Evolutionary conservation across 2,329 filamentous ascomycete species (phyloP), one percentile per base, ranked within the genome.

Genomic region (Phaeosphaeria sp.): DNA sequence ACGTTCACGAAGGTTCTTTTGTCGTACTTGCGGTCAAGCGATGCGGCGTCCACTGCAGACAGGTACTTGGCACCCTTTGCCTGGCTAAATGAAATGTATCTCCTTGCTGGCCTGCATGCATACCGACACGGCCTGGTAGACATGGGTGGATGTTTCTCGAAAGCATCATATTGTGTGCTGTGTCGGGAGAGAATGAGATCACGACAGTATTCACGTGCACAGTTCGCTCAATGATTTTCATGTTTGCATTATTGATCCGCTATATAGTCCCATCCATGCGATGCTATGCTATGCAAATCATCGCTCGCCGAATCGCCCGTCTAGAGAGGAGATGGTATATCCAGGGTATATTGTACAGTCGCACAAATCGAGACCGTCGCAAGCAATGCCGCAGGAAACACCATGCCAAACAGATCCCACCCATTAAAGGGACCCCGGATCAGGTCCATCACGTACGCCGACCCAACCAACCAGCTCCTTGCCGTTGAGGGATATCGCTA

Each of bases 301-400:
- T 36, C 30, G 30, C 30, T 13, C 30, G 3, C 6, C 30, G 30
- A 36, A 7, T 13, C 30, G 30, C 30, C 30, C 30, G 30, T 73
- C 69, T 73, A 73, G 72, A 74, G 70, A 72, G 71, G 72, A 74
- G 68, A 71, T 71, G 70, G 71, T 71, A 72, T 71, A 73, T 65
- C 72, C 65, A 67, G 71, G 70, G 71, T 73, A 73, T 72, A 72
- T 72, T 71, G 62, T 71, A 74, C 69, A 73, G 61, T 53, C 43
- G n/a, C 39, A 51, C 49, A 54, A 56, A 53, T 11, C 20, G n/a
- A 43, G 53, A 49, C 57, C 49, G 63, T 55, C 57, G 57, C 55
- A 63, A 58, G 55, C 57, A 59, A 58, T 52, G 53, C 60, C 55
- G 53, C 48, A 63, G 52, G 59, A 57, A 61, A 64, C 55, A 65